These are phyloP conservation scores for Diddensiella santjacobensis DNA, from an alignment of 805 yeast species.

Conservation along the genomic window DNA sequence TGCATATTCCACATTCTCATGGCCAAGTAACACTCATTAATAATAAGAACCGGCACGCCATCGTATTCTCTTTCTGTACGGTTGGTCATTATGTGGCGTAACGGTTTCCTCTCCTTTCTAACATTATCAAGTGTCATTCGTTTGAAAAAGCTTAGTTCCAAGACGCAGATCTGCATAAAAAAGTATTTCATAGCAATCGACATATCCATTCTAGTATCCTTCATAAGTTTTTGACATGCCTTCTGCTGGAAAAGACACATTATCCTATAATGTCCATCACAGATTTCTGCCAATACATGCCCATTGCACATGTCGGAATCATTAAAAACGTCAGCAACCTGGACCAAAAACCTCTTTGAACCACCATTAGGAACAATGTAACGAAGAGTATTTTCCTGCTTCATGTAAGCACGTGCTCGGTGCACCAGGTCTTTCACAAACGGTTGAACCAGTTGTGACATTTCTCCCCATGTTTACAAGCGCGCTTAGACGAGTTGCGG, in stretches of 20 bases:
- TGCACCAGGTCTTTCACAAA: neutral
- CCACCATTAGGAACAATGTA: neutral
- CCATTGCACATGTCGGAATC: conserved; percentile 5
- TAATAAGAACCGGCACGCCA: conserved; percentile 1
- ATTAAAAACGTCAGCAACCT: neutral
- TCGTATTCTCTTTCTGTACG: neutral
- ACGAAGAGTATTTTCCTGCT: neutral
- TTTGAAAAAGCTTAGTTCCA: neutral
- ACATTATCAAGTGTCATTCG: neutral
- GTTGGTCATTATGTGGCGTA: neutral
- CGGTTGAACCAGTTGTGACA: conserved; percentile 7
- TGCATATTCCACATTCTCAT: neutral
- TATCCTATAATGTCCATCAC: conserved; percentile 4
- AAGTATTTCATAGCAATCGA: neutral
- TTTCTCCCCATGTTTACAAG: no score
- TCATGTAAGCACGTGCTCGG: neutral
- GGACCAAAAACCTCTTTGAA: neutral
- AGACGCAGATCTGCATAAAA: conserved; percentile 2
- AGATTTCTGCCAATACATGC: conserved; percentile 6
- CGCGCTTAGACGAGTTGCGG: no score
- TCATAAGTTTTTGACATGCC: neutral
- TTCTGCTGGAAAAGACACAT: conserved; percentile 4
- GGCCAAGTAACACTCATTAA: neutral
- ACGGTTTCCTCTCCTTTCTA: neutral
- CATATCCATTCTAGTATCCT: neutral